Percentiles rank a stretch among this genome's conserved stretches.
phyloP scores from a whole-genome alignment of 2,329 filamentous ascomycete species.

The Davidsoniella virescens region DNA sequence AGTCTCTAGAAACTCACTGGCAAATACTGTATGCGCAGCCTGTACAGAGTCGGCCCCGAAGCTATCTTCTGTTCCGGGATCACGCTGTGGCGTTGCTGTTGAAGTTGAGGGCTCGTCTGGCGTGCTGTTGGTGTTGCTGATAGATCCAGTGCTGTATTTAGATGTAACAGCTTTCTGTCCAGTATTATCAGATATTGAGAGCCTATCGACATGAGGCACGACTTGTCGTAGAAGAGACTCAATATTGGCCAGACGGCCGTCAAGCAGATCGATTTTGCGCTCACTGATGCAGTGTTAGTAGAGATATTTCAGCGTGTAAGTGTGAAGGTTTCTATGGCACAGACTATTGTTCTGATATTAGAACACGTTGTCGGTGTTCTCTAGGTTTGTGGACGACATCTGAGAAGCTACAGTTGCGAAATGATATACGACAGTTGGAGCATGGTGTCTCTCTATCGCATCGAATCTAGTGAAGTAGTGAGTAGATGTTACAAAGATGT shows the following conservation, averaged over 20 bases:
- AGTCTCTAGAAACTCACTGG: conserved; percentile 36
- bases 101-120: too few relatives aligned
- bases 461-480: conserved; percentile 28
- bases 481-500: background rate
- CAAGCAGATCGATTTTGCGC: conserved; percentile 35
- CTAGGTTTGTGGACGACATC: conserved; percentile 37
- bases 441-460: conserved; percentile 43
- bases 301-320: background rate
- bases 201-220: background rate
- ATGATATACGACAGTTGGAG: conserved; percentile 39
- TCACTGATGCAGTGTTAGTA: conserved; percentile 24
- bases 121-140: too few relatives aligned
- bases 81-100: too few relatives aligned
- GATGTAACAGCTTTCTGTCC: background rate
- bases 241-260: conserved; percentile 28
- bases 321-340: conserved; percentile 16
- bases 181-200: background rate
- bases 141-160: conserved; percentile 17
- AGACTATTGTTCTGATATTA: conserved; percentile 46
- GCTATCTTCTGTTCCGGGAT: conserved; percentile 12
- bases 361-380: conserved; percentile 37
- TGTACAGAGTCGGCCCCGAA: conserved; percentile 34
- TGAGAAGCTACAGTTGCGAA: conserved; percentile 37
- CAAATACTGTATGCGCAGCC: conserved; percentile 35
- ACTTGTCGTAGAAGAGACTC: conserved; percentile 23